phyloP scores from a whole-genome alignment of 352 stramenopile species.

The Paralagenidium karlingii region DNA sequence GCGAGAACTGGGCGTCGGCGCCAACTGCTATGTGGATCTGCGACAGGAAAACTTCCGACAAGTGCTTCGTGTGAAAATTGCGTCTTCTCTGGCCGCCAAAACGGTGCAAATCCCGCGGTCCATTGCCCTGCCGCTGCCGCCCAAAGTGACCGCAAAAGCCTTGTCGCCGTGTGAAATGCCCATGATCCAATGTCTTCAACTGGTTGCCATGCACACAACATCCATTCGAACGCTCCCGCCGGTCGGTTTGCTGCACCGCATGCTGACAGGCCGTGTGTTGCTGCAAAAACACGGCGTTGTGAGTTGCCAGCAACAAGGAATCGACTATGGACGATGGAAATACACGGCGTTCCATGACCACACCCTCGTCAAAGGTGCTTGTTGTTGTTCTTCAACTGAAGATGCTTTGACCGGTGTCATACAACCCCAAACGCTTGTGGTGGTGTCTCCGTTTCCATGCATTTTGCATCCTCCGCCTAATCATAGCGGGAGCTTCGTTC shows the following conservation, averaged over 20 bases:
- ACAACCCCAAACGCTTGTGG: conserved; percentile 40
- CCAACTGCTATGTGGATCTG: too few relatives aligned
- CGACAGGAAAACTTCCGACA: too few relatives aligned
- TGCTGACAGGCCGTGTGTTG: conserved; percentile 11
- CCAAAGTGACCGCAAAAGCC: too few relatives aligned
- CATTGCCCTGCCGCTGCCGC: too few relatives aligned
- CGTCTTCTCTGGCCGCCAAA: too few relatives aligned
- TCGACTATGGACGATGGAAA: conserved; percentile 47
- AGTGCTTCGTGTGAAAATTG: too few relatives aligned
- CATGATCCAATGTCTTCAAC: too few relatives aligned
- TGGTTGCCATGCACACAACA: too few relatives aligned
- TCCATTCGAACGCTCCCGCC: too few relatives aligned
- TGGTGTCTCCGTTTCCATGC: conserved; percentile 31
- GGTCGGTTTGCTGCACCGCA: background rate
- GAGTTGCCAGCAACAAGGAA: conserved; percentile 23
- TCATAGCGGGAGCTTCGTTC: background rate
- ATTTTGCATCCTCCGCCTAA: background rate
- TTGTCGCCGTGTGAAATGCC: too few relatives aligned
- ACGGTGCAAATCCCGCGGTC: too few relatives aligned
- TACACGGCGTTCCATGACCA: conserved; percentile 38
- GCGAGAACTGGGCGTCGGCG: too few relatives aligned
- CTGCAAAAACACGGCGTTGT: conserved; percentile 12
- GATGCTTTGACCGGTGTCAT: conserved; percentile 20
- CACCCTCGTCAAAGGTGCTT: background rate
- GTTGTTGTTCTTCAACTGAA: background rate